Conservation (phyloP, 345 rosid species). For the Camelina neglecta region DNA sequence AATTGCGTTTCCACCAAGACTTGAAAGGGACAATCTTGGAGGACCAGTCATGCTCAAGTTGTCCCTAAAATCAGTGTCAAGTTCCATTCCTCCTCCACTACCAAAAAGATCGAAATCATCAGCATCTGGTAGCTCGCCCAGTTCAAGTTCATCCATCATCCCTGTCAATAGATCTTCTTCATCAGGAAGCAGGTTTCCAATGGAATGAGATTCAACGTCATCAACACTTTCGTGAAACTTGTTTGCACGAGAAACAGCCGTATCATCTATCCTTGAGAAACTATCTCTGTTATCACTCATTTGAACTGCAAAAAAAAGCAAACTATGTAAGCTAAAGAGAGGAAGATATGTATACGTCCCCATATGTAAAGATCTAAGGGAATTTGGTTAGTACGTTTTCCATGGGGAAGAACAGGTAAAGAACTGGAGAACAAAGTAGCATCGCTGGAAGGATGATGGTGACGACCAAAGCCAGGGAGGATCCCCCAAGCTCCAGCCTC, state of each 20-base stretch:
- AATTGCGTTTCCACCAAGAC: constrained; percentile 55
- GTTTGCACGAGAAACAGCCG: constrained; percentile 44
- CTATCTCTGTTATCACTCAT: constrained; percentile 49
- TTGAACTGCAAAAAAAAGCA: constrained; percentile 55
- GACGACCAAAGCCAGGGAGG: constrained; percentile 49
- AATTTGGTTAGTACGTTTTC: constrained; percentile 54
- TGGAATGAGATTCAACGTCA: constrained; percentile 52
- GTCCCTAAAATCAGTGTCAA: constrained; percentile 60
- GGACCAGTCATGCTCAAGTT: constrained; percentile 51
- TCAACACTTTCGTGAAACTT: constrained; percentile 46
- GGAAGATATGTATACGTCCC: background rate
- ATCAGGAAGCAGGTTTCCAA: constrained; percentile 68
- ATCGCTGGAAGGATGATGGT: constrained; percentile 57
- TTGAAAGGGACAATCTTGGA: constrained; percentile 64
- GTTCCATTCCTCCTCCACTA: constrained; percentile 89
- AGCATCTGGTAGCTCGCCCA: constrained; percentile 65
- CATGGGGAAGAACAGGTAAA: constrained; percentile 79
- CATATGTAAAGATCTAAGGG: background rate
- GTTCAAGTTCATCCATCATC: constrained; percentile 75
- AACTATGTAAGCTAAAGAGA: constrained; percentile 29
- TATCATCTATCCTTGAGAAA: constrained; percentile 49
- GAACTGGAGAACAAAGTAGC: constrained; percentile 84
- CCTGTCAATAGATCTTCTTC: constrained; percentile 82
- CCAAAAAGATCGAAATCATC: constrained; percentile 80
- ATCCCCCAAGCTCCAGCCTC: constrained; percentile 53